phyloP scores from a whole-genome alignment of 1,284 basidiomycete genomes.

The Coniophora puteana region DNA sequence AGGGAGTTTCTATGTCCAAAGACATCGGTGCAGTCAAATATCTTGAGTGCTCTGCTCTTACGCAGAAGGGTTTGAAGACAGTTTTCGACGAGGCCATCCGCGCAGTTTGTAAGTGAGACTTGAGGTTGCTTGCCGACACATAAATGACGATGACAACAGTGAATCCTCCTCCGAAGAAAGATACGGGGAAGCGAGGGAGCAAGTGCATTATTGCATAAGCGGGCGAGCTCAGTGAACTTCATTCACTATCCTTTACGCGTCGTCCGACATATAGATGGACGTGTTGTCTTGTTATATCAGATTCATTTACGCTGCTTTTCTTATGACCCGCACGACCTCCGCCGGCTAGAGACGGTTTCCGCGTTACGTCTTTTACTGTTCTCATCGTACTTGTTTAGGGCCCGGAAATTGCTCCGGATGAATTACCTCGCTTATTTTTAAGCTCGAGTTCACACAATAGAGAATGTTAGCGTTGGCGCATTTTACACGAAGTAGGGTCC shows the following conservation, averaged over 20 bases:
- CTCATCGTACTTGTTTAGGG: too few species aligned
- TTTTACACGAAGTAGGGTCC: too few species aligned
- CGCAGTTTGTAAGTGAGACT: conserved; percentile 71
- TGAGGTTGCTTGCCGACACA: conserved; percentile 8
- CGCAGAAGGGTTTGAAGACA: conserved; percentile 96
- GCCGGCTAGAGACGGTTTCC: too few species aligned
- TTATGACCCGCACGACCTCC: conserved; percentile 39
- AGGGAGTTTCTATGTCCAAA: conserved; percentile 88
- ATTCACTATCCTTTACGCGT: conserved; percentile 10
- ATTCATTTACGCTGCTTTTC: conserved; percentile 54
- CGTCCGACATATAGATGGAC: conserved; percentile 29
- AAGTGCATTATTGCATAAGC: conserved; percentile 72
- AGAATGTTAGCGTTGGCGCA: too few species aligned
- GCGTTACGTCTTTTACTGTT: too few species aligned
- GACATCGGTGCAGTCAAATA: conserved; percentile 97
- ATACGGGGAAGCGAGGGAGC: conserved; percentile 42
- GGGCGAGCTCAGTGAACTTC: conserved; percentile 15
- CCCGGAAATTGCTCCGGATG: too few species aligned
- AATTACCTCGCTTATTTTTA: too few species aligned
- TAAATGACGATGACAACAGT: conserved; percentile 40
- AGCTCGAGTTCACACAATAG: too few species aligned
- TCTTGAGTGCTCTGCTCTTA: conserved; percentile 95
- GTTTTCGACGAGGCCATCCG: conserved; percentile 97
- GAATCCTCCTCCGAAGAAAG: conserved; percentile 67
- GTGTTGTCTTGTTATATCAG: conserved; percentile 41